phyloP scores from a whole-genome alignment of 345 rosid genomes.

The Salix koriyanagi region DNA sequence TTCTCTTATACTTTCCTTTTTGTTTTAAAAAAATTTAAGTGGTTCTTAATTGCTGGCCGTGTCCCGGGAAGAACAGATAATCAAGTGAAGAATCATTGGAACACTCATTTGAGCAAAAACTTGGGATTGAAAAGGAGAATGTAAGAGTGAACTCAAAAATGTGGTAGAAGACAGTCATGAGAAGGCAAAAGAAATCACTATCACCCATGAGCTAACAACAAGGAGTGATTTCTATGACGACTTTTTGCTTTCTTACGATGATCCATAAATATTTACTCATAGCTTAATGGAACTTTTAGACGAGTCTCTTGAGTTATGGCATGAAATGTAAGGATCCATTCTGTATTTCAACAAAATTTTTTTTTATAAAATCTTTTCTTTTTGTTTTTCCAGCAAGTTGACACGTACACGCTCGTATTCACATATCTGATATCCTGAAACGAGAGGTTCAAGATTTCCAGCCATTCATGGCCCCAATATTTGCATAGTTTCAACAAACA shows the following conservation, averaged over 20 bases:
- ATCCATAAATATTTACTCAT: not conserved
- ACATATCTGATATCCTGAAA: not conserved
- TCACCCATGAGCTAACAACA: not conserved
- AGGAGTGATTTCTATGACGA: too few species aligned
- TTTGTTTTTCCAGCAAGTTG: not conserved
- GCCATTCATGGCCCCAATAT: not conserved
- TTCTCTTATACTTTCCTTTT: not conserved
- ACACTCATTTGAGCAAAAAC: conserved; percentile 38
- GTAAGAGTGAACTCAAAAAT: not conserved
- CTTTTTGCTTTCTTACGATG: not conserved
- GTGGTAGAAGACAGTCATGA: not conserved
- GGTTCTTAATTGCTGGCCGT: conserved; percentile 44
- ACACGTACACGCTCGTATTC: not conserved
- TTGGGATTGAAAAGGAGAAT: conserved; percentile 7
- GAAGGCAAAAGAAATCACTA: not conserved
- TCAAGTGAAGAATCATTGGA: conserved; percentile 50
- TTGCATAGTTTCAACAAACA: not conserved
- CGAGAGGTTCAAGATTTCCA: not conserved
- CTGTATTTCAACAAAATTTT: not conserved
- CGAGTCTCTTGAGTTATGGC: conserved; percentile 21
- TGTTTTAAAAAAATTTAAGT: conserved; percentile 13
- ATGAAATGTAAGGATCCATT: conserved; percentile 8
- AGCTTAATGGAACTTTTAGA: conserved; percentile 17
- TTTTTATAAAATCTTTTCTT: not conserved
- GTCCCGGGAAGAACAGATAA: conserved; percentile 47